These are phyloP conservation scores for Daphne laureola DNA, from an alignment of 441 rosid genomes.

Conservation along the genomic window DNA sequence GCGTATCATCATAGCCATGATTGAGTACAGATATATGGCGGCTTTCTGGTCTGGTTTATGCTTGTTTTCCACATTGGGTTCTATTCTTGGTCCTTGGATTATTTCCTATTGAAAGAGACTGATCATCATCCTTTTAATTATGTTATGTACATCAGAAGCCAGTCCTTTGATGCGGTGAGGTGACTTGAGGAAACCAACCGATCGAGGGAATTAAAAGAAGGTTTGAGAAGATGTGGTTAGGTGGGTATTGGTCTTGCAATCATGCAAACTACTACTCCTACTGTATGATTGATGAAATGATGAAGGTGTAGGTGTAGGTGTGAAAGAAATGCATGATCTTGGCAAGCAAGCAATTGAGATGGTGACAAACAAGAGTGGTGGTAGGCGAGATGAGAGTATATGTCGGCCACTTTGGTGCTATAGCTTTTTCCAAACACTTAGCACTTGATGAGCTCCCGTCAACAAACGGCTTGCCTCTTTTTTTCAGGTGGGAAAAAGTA, in stretches of 20 bases:
- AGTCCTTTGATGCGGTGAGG: no score
- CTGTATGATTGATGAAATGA: constrained; percentile 3
- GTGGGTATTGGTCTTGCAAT: background rate
- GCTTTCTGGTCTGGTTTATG: no score
- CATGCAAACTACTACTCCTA: background rate
- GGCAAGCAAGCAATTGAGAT: constrained; percentile 7
- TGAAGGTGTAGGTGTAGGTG: constrained; percentile 9
- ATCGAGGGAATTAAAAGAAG: no score
- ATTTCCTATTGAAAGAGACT: no score
- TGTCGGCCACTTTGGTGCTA: constrained; percentile 13
- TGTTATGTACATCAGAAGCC: no score
- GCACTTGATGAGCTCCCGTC: constrained; percentile 15
- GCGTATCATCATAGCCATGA: background rate
- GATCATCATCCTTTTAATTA: no score
- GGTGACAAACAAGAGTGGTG: constrained; percentile 10
- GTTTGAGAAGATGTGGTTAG: no score
- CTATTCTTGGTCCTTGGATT: no score
- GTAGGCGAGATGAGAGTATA: constrained; percentile 17
- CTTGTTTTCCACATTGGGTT: no score
- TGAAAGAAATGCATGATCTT: constrained; percentile 12
- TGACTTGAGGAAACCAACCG: no score
- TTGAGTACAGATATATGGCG: background rate
- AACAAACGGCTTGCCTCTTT: constrained; percentile 6
- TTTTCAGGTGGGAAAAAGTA: constrained; percentile 14
- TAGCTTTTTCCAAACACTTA: constrained; percentile 21